phyloP scores from a whole-genome alignment of 2,329 filamentous ascomycete species.

The Diplodia mutila region DNA sequence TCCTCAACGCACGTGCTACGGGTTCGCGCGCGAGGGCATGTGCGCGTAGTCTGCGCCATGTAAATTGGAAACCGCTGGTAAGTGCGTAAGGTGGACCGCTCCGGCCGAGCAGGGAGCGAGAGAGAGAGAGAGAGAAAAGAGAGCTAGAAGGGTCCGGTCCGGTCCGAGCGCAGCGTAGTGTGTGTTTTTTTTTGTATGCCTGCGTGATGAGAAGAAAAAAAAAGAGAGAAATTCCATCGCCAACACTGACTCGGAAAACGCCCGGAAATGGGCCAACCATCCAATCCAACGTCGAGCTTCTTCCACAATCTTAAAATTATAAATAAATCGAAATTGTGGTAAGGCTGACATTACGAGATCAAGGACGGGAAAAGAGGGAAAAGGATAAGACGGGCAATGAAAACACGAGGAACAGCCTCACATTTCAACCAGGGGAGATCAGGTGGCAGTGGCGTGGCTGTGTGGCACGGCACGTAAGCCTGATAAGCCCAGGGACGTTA shows the following conservation, averaged over 20 bases:
- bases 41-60: neutral
- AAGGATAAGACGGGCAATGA: slow-evolving; percentile 1
- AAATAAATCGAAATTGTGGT: neutral
- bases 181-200: neutral
- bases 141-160: neutral
- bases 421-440: neutral
- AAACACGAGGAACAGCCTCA: neutral
- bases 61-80: neutral
- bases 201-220: neutral
- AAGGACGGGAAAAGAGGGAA: neutral
- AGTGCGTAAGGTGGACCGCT: neutral
- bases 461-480: slow-evolving; percentile 4
- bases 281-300: neutral
- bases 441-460: slow-evolving; percentile 10
- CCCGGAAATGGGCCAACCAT: neutral
- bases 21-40: neutral
- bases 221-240: neutral
- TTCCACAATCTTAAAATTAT: neutral
- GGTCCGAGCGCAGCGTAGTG: neutral
- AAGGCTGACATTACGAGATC: neutral
- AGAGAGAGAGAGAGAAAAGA: no score
- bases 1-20: neutral
- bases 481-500: neutral
- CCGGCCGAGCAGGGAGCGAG: neutral
- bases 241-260: neutral